Evolutionary conservation across 148 eudicot species (phyloP).

Genomic region (Polygonum maritimum): DNA sequence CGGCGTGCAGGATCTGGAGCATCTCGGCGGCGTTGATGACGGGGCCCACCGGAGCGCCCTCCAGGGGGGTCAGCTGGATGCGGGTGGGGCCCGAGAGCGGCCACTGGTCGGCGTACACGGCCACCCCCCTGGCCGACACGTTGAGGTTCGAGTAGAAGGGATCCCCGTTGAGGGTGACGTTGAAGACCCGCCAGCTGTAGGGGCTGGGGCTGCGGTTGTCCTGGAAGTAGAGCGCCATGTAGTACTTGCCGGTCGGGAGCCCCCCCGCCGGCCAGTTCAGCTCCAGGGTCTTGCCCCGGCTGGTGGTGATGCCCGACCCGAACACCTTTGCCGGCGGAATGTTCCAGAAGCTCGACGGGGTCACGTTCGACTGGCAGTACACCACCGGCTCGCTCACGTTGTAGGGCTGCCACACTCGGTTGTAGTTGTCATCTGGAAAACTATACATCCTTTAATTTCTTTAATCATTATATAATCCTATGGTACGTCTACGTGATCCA

Average conservation of each 20-base stretch:
- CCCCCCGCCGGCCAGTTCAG: conserved; percentile 55
- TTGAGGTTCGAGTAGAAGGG: conserved; percentile 41
- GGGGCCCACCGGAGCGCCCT: conserved; percentile 59
- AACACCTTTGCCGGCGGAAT: conserved; percentile 58
- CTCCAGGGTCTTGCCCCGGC: conserved; percentile 50
- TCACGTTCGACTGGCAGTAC: conserved; percentile 30
- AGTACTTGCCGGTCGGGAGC: conserved; percentile 44
- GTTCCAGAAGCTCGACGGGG: conserved; percentile 73
- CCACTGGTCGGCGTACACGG: conserved; percentile 52
- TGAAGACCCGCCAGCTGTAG: conserved; percentile 77
- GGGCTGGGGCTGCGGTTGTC: conserved; percentile 69
- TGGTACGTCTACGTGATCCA: too few relatives aligned
- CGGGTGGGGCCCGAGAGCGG: conserved; percentile 51
- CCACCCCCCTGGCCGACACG: conserved; percentile 49
- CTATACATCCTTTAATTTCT: conserved; percentile 33
- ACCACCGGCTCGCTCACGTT: conserved; percentile 35
- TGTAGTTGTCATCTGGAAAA: conserved; percentile 74
- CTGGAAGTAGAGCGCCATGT: conserved; percentile 75
- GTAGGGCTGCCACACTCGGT: conserved; percentile 67
- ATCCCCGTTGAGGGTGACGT: conserved; percentile 40
- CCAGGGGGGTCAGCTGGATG: conserved; percentile 38
- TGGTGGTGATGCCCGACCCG: conserved; percentile 42
- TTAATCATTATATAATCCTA: too few relatives aligned
- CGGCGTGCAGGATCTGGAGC: conserved; percentile 44
- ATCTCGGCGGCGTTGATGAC: conserved; percentile 77